These are phyloP conservation scores for Syzygium grande DNA, from an alignment of 345 rosid species.

Conservation along the genomic window DNA sequence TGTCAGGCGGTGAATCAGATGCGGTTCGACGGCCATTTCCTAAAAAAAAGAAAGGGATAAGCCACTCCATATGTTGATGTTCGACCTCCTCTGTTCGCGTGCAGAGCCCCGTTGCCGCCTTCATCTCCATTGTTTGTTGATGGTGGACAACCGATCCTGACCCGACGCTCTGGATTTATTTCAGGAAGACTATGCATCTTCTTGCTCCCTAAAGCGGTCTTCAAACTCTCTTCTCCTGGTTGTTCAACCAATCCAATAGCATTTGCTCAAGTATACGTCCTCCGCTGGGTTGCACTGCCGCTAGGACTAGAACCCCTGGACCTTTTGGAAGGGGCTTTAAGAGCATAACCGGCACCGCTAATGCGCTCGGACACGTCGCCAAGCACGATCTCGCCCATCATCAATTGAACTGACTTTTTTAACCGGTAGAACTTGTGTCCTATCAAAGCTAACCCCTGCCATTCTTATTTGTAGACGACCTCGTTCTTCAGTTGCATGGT, in stretches of 20 bases:
- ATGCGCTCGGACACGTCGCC: background rate
- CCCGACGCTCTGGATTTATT: background rate
- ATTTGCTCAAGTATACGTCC: background rate
- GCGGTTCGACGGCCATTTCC: background rate
- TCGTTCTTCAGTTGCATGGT: background rate
- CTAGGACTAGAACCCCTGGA: background rate
- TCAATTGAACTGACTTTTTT: background rate
- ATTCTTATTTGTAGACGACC: background rate
- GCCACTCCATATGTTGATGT: background rate
- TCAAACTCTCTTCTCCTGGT: background rate
- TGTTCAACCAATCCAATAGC: background rate
- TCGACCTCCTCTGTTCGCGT: background rate
- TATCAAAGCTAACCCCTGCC: background rate
- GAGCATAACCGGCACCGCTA: fast-evolving
- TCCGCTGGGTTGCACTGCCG: background rate
- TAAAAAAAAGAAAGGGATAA: background rate
- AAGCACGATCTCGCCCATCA: background rate
- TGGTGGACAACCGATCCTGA: background rate
- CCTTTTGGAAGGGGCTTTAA: background rate
- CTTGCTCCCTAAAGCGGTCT: background rate
- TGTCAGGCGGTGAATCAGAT: background rate
- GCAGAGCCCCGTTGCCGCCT: background rate
- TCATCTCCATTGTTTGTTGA: background rate
- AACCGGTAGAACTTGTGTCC: fast-evolving
- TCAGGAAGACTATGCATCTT: background rate